phyloP scores from a whole-genome alignment of 116 monocot species.

The Cymodocea nodosa region DNA sequence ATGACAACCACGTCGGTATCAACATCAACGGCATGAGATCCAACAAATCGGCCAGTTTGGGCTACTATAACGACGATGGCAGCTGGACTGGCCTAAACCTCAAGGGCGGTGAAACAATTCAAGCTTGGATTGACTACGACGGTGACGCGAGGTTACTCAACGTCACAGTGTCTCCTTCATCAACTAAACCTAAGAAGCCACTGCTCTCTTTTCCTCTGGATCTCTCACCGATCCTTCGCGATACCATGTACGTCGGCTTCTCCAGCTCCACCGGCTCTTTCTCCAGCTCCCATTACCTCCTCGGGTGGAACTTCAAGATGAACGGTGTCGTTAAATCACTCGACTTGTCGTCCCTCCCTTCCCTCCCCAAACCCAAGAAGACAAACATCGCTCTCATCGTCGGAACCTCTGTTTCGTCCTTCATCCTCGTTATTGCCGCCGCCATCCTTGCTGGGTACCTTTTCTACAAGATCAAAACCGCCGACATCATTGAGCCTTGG shows the following conservation, averaged over 20 bases:
- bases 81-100: slow-evolving; percentile 22
- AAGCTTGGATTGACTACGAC: slow-evolving; percentile 72
- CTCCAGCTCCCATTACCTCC: slow-evolving; percentile 54
- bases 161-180: slow-evolving; percentile 27
- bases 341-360: slow-evolving; percentile 40
- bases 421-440: no score
- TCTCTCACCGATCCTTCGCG: slow-evolving; percentile 35
- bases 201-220: slow-evolving; percentile 32
- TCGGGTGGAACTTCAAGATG: slow-evolving; percentile 69
- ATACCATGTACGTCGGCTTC: slow-evolving; percentile 65
- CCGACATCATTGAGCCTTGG: slow-evolving; percentile 39
- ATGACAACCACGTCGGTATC: slow-evolving; percentile 76
- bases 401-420: not conserved
- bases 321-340: slow-evolving; percentile 35
- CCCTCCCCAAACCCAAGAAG: slow-evolving; percentile 21
- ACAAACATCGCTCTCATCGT: slow-evolving; percentile 13
- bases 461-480: slow-evolving; percentile 25
- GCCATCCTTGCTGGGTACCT: slow-evolving; percentile 12
- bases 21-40: slow-evolving; percentile 53
- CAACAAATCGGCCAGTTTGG: slow-evolving; percentile 21
- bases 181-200: slow-evolving; percentile 34
- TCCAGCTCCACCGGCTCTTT: slow-evolving; percentile 54
- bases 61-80: slow-evolving; percentile 24
- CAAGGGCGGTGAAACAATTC: slow-evolving; percentile 31
- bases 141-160: slow-evolving; percentile 27